Evolutionary conservation across 495 filamentous ascomycete species (phyloP).

Genomic region (Penicillium waksmanii): DNA sequence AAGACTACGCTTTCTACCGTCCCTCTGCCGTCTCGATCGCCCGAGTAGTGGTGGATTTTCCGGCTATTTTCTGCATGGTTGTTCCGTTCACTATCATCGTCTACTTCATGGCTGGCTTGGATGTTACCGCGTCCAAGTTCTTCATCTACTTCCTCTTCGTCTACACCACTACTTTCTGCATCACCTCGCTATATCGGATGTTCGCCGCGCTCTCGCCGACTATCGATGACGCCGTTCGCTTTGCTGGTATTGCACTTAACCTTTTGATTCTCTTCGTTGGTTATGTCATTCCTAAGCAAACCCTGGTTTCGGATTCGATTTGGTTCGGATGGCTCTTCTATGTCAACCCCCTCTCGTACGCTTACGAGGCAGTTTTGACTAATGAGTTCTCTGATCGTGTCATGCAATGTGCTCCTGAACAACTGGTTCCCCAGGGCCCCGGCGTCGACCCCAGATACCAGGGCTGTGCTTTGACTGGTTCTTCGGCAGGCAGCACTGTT

Average conservation of each 20-base stretch:
- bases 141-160: constrained; percentile 75
- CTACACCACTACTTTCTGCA: constrained; percentile 66
- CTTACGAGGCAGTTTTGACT: constrained; percentile 69
- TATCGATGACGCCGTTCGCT: constrained; percentile 74
- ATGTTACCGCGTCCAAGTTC: constrained; percentile 68
- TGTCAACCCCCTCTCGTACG: constrained; percentile 75
- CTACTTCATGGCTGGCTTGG: constrained; percentile 71
- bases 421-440: constrained; percentile 61
- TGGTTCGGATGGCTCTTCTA: constrained; percentile 84
- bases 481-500: constrained; percentile 41
- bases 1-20: constrained; percentile 78
- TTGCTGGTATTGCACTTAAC: constrained; percentile 70
- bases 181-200: constrained; percentile 76
- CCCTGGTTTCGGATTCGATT: constrained; percentile 63
- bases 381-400: constrained; percentile 67
- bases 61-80: constrained; percentile 65
- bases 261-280: constrained; percentile 76
- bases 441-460: constrained; percentile 55
- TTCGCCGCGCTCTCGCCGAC: constrained; percentile 72
- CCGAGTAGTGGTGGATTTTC: constrained; percentile 70
- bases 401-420: constrained; percentile 62
- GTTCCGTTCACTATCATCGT: constrained; percentile 66
- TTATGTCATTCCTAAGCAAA: constrained; percentile 71
- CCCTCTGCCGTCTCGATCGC: constrained; percentile 73
- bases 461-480: constrained; percentile 64